Conservation (phyloP, 176 grass and related monocot species). For the Carex littledalei region DNA sequence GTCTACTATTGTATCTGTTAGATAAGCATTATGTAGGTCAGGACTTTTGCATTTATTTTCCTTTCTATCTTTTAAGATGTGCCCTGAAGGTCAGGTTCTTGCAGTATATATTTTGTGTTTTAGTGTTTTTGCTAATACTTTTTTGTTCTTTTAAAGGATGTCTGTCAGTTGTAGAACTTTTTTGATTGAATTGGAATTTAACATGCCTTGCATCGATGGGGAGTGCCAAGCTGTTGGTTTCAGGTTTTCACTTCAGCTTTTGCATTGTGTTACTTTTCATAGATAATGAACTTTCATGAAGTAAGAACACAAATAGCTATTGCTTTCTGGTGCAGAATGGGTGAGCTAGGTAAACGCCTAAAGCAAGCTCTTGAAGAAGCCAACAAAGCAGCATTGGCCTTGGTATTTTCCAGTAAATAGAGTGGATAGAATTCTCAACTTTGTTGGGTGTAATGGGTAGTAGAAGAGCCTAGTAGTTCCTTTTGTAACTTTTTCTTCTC, state of each 20-base stretch:
- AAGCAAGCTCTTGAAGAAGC: slow-evolving; percentile 21
- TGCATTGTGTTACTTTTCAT: background rate
- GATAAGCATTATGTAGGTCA: slow-evolving; percentile 53
- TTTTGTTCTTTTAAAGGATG: slow-evolving; percentile 19
- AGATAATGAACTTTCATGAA: background rate
- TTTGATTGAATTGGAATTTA: slow-evolving; percentile 28
- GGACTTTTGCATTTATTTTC: slow-evolving; percentile 18
- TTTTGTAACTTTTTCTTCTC: slow-evolving; percentile 22
- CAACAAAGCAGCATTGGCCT: background rate
- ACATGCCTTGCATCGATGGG: slow-evolving; percentile 21
- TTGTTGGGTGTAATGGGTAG: slow-evolving; percentile 21
- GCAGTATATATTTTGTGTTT: slow-evolving; percentile 9
- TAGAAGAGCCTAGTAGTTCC: slow-evolving; percentile 19
- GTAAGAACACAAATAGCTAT: background rate
- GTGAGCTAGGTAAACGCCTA: slow-evolving; percentile 15
- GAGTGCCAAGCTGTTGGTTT: slow-evolving; percentile 24
- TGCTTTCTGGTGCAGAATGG: slow-evolving; percentile 10
- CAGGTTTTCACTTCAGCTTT: slow-evolving; percentile 14
- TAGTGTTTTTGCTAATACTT: background rate
- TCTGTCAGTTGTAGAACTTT: slow-evolving; percentile 27
- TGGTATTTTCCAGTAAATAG: slow-evolving; percentile 29
- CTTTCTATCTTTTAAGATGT: background rate
- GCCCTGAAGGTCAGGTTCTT: background rate
- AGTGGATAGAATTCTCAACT: slow-evolving; percentile 25
- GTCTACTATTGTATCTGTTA: slow-evolving; percentile 38